These are phyloP conservation scores for Tephrocybe sp. DNA, from an alignment of 768 basidiomycete species.

Conservation along the genomic window DNA sequence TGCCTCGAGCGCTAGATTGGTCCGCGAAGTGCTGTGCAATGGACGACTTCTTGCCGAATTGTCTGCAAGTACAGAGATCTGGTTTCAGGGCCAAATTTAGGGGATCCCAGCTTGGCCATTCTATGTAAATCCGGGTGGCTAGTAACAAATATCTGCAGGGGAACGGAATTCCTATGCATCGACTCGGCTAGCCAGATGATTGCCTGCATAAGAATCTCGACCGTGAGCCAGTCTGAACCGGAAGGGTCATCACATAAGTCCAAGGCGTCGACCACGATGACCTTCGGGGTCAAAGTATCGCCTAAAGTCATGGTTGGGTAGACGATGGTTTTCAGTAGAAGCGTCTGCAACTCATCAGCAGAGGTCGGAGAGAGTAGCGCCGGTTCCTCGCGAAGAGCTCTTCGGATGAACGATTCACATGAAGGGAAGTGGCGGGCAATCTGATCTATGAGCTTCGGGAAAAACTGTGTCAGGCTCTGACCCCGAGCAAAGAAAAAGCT, in stretches of 20 bases:
- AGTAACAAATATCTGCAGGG: slow-evolving; percentile 14
- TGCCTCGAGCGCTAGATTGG: slow-evolving; percentile 8
- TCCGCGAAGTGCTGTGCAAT: slow-evolving; percentile 13
- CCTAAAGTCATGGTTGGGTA: slow-evolving; percentile 13
- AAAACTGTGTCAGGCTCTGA: slow-evolving; percentile 6
- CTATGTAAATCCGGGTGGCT: slow-evolving; percentile 14
- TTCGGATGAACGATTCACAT: slow-evolving; percentile 10
- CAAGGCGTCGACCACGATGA: slow-evolving; percentile 15
- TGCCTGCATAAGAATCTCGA: slow-evolving; percentile 15
- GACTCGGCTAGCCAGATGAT: slow-evolving; percentile 17
- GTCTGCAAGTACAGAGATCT: slow-evolving; percentile 14
- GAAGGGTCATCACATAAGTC: slow-evolving; percentile 9
- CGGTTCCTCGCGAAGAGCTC: slow-evolving; percentile 13
- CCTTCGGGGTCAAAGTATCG: slow-evolving; percentile 12
- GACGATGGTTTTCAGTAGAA: slow-evolving; percentile 14
- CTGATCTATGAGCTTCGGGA: slow-evolving; percentile 12
- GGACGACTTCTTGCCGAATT: slow-evolving; percentile 11
- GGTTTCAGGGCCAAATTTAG: slow-evolving; percentile 11
- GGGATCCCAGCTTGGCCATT: slow-evolving; percentile 12
- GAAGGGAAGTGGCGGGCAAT: slow-evolving; percentile 13
- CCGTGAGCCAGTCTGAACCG: slow-evolving; percentile 11
- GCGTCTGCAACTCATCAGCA: slow-evolving; percentile 14
- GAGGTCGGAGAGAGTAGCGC: slow-evolving; percentile 10
- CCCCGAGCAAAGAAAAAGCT: slow-evolving; percentile 14
- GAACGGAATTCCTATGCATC: slow-evolving; percentile 13